These are phyloP conservation scores for Agaricus blazei DNA, from an alignment of 768 basidiomycete species.

Conservation along the genomic window DNA sequence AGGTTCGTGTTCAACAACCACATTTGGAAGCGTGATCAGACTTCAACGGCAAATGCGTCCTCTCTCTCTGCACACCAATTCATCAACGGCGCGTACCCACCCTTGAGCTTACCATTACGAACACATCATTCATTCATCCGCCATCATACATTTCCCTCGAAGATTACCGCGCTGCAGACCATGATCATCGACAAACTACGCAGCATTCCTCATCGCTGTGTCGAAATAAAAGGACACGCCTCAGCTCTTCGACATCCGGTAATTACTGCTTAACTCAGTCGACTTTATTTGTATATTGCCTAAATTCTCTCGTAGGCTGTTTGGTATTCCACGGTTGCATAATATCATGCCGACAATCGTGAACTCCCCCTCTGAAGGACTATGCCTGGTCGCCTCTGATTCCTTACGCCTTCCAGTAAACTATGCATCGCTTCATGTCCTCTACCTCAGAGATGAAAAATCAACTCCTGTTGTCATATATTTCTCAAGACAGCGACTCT, in stretches of 20 bases:
- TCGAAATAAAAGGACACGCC: constrained; percentile 35
- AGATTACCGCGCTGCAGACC: constrained; percentile 25
- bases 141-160: constrained; percentile 11
- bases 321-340: constrained; percentile 40
- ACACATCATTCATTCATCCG: too few species aligned
- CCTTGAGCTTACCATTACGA: constrained; percentile 43
- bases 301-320: constrained; percentile 34
- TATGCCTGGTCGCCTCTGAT: constrained; percentile 64
- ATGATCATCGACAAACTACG: constrained; percentile 37
- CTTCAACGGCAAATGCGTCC: too few species aligned
- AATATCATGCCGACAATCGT: constrained; percentile 31
- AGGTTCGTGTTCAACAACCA: constrained; percentile 58
- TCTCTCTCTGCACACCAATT: constrained; percentile 14
- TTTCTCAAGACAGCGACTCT: constrained; percentile 4
- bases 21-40: constrained; percentile 39
- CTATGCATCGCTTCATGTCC: constrained; percentile 34
- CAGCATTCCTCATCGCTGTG: constrained; percentile 38
- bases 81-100: constrained; percentile 19
- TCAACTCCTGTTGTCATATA: background rate
- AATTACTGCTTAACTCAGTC: background rate
- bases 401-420: constrained; percentile 39
- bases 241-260: constrained; percentile 54
- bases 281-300: background rate
- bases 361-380: constrained; percentile 25
- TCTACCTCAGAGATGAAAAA: background rate